Evolutionary conservation across 2,329 filamentous ascomycete genomes (phyloP), one percentile per base, ranked within the genome.

Genomic region (Dactylonectria estremocensis): DNA sequence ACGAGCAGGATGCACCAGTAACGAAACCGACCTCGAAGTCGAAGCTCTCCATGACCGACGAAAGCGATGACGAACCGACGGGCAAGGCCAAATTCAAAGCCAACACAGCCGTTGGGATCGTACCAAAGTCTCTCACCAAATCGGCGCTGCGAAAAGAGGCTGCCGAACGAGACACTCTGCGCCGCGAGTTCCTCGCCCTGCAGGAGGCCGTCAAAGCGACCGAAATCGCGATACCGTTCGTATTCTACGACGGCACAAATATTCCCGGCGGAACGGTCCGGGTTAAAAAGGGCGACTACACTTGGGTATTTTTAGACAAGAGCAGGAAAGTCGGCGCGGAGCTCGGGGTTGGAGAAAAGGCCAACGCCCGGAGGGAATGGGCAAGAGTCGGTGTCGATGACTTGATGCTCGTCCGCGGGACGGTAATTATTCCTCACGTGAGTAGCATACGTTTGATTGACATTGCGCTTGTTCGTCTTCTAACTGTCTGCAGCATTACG

Each of bases 191-290:
- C 75, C 80, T 97, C 52, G 85, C 85, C 10, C 88, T 95, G 66
- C 96, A 98, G 78, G 94, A 97, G 69, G 90, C 91, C 0, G 93
- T 98, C 72, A 97, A 97, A 82, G 90, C 90, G 20, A 95, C 95
- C 9, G 95, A 98, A 77, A 93, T 99, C 61, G 87, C 93, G 16
- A 92, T 99, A 35, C 96, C 96, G 0, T 99, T 98, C 80, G 94
- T 98, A 3, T 98, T 98, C 79, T 98, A 98, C 82, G 95, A 98
- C 74, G 96, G 96, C 16, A 94, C 94, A 22, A 95, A 97, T 79
- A 92, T 93, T 11, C 93, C 95, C 0, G 94, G 95, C 16, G 95
- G 95, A 1, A 88, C 88, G 14, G 95, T 95, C 54, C 91, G 92
- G 66, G 89, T 98, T 57, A 97, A 95, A 81, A 99, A 99, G 82